Conservation (phyloP, 1,284 basidiomycete species). For the Pseudozyma pruni region DNA sequence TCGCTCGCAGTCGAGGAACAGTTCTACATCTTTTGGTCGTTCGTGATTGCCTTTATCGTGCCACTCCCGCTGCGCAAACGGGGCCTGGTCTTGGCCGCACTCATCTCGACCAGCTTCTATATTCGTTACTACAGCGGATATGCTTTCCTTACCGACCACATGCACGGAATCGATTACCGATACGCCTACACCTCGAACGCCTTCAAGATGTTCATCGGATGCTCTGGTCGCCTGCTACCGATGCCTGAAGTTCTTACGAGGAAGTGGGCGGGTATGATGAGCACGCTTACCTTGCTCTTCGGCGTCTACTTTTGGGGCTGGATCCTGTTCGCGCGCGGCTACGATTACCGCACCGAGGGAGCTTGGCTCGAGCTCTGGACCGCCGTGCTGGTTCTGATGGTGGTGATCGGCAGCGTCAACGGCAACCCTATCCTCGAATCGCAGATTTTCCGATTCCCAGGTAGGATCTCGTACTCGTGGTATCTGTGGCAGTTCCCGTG, state of each 20-base stretch:
- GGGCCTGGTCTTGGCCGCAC: slow-evolving; percentile 14
- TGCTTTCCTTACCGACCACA: slow-evolving; percentile 20
- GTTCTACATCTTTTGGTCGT: slow-evolving; percentile 49
- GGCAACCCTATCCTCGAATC: slow-evolving; percentile 40
- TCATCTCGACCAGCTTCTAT: slow-evolving; percentile 20
- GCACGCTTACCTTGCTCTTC: slow-evolving; percentile 22
- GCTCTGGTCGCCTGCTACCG: slow-evolving; percentile 24
- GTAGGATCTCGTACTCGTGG: slow-evolving; percentile 37
- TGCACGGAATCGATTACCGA: slow-evolving; percentile 35
- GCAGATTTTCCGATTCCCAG: slow-evolving; percentile 30
- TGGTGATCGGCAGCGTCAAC: slow-evolving; percentile 28
- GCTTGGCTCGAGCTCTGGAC: slow-evolving; percentile 32
- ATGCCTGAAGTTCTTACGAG: slow-evolving; percentile 13
- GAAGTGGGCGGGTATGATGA: slow-evolving; percentile 16
- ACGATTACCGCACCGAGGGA: slow-evolving; percentile 30
- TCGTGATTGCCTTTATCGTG: slow-evolving; percentile 29
- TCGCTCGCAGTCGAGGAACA: slow-evolving; percentile 46
- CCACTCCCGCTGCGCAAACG: slow-evolving; percentile 17
- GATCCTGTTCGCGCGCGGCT: slow-evolving; percentile 12
- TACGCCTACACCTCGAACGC: slow-evolving; percentile 34
- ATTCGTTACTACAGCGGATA: slow-evolving; percentile 23
- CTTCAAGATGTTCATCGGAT: slow-evolving; percentile 42
- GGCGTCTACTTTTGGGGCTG: slow-evolving; percentile 8
- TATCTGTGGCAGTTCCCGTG: slow-evolving; percentile 45
- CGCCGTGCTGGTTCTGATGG: slow-evolving; percentile 9